Conservation (phyloP, 768 basidiomycete species). For the Termitomyces heimii region DNA sequence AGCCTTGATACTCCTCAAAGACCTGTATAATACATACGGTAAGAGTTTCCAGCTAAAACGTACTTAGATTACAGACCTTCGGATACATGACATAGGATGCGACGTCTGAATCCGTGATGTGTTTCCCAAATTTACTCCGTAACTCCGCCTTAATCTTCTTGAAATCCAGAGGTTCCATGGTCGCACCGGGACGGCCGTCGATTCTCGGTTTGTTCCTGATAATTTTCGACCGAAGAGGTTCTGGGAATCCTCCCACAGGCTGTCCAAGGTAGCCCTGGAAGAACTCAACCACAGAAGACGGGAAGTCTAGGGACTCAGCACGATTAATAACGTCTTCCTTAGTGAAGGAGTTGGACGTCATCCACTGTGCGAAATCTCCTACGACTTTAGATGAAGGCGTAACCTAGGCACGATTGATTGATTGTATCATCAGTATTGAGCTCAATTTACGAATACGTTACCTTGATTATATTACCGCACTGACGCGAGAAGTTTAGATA, state of each 20-base stretch:
- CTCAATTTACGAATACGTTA: constrained; percentile 12
- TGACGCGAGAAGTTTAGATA: constrained; percentile 22
- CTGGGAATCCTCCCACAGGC: constrained; percentile 98
- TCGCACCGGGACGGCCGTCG: constrained; percentile 87
- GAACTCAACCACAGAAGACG: constrained; percentile 94
- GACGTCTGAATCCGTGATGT: constrained; percentile 91
- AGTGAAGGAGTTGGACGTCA: constrained; percentile 90
- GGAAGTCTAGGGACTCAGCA: constrained; percentile 93
- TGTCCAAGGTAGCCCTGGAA: constrained; percentile 99
- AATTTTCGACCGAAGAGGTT: constrained; percentile 85
- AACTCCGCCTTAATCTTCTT: constrained; percentile 93
- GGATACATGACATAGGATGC: constrained; percentile 98
- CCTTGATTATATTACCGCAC: constrained; percentile 98
- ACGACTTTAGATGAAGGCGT: constrained; percentile 99
- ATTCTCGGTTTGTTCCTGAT: constrained; percentile 94
- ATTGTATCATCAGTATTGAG: neutral
- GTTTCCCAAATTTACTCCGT: constrained; percentile 90
- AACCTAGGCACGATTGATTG: constrained; percentile 51
- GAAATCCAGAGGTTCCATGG: constrained; percentile 87
- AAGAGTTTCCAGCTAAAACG: neutral
- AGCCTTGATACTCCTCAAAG: constrained; percentile 95
- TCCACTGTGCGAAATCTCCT: constrained; percentile 99
- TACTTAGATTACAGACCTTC: constrained; percentile 50
- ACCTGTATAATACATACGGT: constrained; percentile 42
- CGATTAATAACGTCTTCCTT: constrained; percentile 82